A percentile compares a stretch with the other conserved stretches of the same genome.
Conservation (phyloP, 2,329 filamentous ascomycete species). For the Fusarium euwallaceae region DNA sequence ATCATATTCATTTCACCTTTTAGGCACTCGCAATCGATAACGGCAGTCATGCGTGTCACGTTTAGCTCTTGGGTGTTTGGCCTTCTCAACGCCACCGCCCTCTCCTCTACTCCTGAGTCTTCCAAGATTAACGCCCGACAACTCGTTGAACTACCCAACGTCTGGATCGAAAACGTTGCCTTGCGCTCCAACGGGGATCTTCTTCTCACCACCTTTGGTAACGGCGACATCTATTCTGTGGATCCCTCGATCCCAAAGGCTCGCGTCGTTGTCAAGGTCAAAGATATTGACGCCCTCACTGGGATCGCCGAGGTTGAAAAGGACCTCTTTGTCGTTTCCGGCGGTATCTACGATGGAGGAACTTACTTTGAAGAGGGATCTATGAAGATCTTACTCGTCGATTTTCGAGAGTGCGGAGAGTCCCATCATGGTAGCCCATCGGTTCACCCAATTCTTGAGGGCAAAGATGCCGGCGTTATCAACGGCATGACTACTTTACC, state of each 20-base stretch:
- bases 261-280: not conserved
- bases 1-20: not conserved
- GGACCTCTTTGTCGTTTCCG: conserved; percentile 3
- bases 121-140: not conserved
- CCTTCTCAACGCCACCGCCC: not conserved
- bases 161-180: conserved; percentile 15
- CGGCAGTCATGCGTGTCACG: not conserved
- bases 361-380: not conserved
- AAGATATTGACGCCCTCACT: not conserved
- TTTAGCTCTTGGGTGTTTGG: not conserved
- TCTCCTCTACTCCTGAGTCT: not conserved
- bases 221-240: not conserved
- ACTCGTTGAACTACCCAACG: not conserved
- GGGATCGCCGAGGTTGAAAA: not conserved
- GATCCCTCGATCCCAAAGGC: not conserved
- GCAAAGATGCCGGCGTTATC: not conserved
- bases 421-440: not conserved
- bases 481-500: conserved; percentile 3
- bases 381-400: conserved; percentile 10
- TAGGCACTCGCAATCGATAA: not conserved
- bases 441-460: not conserved
- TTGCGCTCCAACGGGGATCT: conserved; percentile 14
- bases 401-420: not conserved
- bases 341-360: not conserved
- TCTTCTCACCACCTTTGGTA: conserved; percentile 3